These are phyloP conservation scores for Aspergillus tamarii DNA, from an alignment of 2,329 filamentous ascomycete genomes.

Conservation along the genomic window DNA sequence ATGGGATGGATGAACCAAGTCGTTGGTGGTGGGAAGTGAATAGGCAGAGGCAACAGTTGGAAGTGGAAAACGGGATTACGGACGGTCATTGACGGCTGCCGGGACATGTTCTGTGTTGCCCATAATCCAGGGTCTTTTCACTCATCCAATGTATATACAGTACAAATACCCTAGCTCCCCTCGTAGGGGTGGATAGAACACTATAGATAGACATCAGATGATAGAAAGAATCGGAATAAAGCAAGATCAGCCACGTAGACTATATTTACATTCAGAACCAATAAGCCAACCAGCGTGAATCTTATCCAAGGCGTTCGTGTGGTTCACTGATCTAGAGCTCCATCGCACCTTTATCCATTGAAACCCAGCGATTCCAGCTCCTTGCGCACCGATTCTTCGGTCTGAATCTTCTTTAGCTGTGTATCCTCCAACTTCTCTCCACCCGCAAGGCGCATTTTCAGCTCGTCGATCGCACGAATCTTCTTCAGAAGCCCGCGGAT, in stretches of 20 bases:
- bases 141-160: constrained; percentile 12
- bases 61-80: constrained; percentile 38
- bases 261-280: constrained; percentile 10
- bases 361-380: constrained; percentile 71
- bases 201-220: constrained; percentile 9
- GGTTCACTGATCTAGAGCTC: not conserved
- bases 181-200: not conserved
- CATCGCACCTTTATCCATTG: constrained; percentile 31
- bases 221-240: not conserved
- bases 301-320: not conserved
- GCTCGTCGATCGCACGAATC: constrained; percentile 93
- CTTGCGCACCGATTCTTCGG: constrained; percentile 79
- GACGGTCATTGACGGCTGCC: constrained; percentile 1
- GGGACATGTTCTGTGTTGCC: not conserved
- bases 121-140: not conserved
- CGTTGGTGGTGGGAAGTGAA: constrained; percentile 63
- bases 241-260: constrained; percentile 2
- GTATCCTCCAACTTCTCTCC: constrained; percentile 98
- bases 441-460: constrained; percentile 93
- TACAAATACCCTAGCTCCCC: constrained; percentile 3
- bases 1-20: constrained; percentile 51
- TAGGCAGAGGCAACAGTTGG: constrained; percentile 50
- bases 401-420: constrained; percentile 96
- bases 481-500: constrained; percentile 93
- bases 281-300: not conserved